Evolutionary conservation across 352 stramenopile genomes (phyloP), one percentile per base, ranked within the genome.

Genomic region (Phytophthora palmivora): DNA sequence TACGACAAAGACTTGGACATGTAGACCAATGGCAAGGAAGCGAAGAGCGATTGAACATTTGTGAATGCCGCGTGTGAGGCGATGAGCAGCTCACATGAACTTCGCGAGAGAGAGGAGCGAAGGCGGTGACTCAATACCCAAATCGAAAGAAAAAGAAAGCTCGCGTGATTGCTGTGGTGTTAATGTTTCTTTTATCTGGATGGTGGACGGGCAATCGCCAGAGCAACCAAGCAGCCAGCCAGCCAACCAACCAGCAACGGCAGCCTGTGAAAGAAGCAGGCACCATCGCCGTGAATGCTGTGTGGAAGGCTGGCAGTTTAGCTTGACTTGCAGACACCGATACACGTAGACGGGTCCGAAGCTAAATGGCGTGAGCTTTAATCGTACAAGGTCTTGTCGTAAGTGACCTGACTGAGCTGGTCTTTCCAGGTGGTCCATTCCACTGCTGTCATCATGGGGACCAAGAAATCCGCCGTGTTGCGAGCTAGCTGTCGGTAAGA

Each of bases 341-440:
- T 44, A 44, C 3, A 47, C 37, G 33, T 44, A 44, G 6, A 47
- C 37, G 33, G 44, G 46, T 56, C 41, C 6, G 16, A n/a, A n/a
- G 16, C 33, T 16, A 19, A 52, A 58, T 5, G 3, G 32, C 15
- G 33, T 6, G 10, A 12, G 44, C 16, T 67, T 74, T 74, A 95
- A 30, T 93, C 81, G 74, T 91, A 95, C 56, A 95, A 65, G 22
- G 80, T 63, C 63, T 91, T 88, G 70, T 93, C 82, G 69, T 91
- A 91, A 36, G 75, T 78, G 62, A 93, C 79, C 9, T 82, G 70
- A 54, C 79, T 73, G 14, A 92, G 76, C 58, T 95, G 69, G 21
- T 88, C 76, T 68, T 95, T 95, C 84, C 87, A 94, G 47, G 83
- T 94, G 43, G 73, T 74, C 84, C 87, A 95, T 67, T 94, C 87